Evolutionary conservation across 192 early-diverging fungal species (phyloP), one percentile per base, ranked within the genome.

Genomic region (Dissophora ornata): DNA sequence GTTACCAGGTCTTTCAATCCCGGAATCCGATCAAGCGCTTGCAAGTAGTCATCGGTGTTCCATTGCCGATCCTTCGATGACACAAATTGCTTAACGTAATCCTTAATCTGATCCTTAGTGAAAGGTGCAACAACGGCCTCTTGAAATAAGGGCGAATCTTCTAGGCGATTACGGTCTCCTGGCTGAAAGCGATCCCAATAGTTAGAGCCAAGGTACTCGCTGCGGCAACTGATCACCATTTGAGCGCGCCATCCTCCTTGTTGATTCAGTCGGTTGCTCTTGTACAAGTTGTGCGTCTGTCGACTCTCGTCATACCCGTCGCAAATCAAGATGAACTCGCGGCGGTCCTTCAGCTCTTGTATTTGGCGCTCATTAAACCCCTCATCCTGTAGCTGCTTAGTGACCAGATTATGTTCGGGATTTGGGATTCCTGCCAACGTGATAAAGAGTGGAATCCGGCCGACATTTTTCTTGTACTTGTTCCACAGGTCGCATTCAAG

Each of bases 381-480:
- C 1, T 22, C n/a, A 2, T 12, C 2, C 5, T n/a, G 21, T 32
- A 56, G 33, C 18, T 56, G n/a, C 11, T 56, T 56, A n/a, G n/a
- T 16, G 21, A 56, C 19, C 16, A 56, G n/a, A 34, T 56, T 32
- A 12, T 56, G 34, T 21, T 29, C 32, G 6, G 53, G 53, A 4
- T 36, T 32, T 13, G 30, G 26, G 18, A 60, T 47, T 21, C 16
- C 40, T 6, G 41, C 24, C 18, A 60, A 30, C 26, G n/a, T 47
- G 57, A 60, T 60, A 30, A 30, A 48, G 9, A 60, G 44, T 5
- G 57, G 57, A 13, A 60, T 47, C 16, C 11, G 57, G 15, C 44
- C 57, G n/a, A n/a, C n/a, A 2, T 21, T 13, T 1, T 6, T 1
- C 7, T 48, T 45, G 57, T 60, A 47, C 0, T 21, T 2, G 1